Evolutionary conservation across 805 yeast species (phyloP).

Genomic region (Candida lessepsii): DNA sequence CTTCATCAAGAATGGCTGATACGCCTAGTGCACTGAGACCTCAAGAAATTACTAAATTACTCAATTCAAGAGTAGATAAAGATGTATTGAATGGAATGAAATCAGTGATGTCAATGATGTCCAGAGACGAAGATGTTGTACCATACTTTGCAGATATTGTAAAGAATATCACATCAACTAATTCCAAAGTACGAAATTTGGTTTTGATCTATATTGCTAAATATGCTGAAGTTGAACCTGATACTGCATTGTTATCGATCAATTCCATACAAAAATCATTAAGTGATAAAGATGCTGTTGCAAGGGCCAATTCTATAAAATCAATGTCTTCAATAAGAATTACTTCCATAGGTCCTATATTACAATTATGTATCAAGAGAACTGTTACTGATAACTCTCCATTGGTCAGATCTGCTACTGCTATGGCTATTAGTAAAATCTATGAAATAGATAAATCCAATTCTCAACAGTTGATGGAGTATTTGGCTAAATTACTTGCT

Average conservation of each 20-base stretch:
- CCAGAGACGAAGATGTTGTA: slow-evolving; percentile 42
- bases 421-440: slow-evolving; percentile 68
- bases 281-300: slow-evolving; percentile 63
- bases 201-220: slow-evolving; percentile 73
- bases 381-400: slow-evolving; percentile 71
- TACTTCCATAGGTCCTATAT: slow-evolving; percentile 76
- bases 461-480: slow-evolving; percentile 47
- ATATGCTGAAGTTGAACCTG: slow-evolving; percentile 82
- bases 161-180: slow-evolving; percentile 72
- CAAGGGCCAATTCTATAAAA: slow-evolving; percentile 71
- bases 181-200: slow-evolving; percentile 65
- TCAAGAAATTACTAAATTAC: slow-evolving; percentile 59
- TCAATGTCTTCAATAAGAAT: slow-evolving; percentile 82
- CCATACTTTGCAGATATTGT: slow-evolving; percentile 78
- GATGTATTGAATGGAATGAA: slow-evolving; percentile 43
- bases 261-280: slow-evolving; percentile 88
- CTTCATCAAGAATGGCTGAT: slow-evolving; percentile 64
- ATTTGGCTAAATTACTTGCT: slow-evolving; percentile 52
- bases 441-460: slow-evolving; percentile 40
- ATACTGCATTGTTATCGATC: slow-evolving; percentile 83
- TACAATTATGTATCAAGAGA: slow-evolving; percentile 69
- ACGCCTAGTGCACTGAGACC: slow-evolving; percentile 61
- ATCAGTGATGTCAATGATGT: slow-evolving; percentile 37
- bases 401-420: slow-evolving; percentile 74
- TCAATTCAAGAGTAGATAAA: slow-evolving; percentile 68